A percentile compares a stretch with the other conserved stretches of the same genome.
Conservation (phyloP, 2,329 filamentous ascomycete species). For the Xylariaceae sp. region DNA sequence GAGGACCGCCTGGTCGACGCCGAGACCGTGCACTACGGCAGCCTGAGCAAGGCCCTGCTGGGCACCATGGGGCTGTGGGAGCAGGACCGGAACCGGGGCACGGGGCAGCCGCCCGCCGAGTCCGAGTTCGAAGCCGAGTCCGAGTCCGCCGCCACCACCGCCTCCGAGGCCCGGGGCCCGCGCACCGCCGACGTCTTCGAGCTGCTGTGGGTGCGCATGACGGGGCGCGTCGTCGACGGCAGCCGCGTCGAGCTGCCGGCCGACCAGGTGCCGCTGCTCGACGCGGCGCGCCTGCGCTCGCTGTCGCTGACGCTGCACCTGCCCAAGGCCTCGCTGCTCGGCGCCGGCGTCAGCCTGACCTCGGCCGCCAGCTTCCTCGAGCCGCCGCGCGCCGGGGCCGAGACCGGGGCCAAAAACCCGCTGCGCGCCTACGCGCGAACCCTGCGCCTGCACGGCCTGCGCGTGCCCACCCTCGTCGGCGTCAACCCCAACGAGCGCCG, state of each 20-base stretch:
- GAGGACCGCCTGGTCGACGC: conserved; percentile 53
- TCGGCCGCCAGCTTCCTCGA: conserved; percentile 34
- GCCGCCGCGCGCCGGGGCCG: conserved; percentile 11
- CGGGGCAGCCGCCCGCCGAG: conserved; percentile 4
- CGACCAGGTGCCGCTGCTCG: conserved; percentile 27
- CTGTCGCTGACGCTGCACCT: conserved; percentile 48
- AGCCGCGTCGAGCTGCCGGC: conserved; percentile 20
- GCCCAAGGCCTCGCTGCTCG: conserved; percentile 62
- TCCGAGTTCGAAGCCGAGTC: conserved; percentile 20
- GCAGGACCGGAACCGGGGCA: conserved; percentile 14
- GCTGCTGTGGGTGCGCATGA: conserved; percentile 30
- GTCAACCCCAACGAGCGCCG: conserved; percentile 64
- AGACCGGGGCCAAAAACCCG: no score
- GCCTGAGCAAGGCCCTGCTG: conserved; percentile 58
- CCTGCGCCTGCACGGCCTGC: conserved; percentile 49
- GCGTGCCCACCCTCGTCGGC: conserved; percentile 61
- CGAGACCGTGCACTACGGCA: conserved; percentile 73
- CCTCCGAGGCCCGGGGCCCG: conserved; percentile 8
- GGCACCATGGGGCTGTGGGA: conserved; percentile 31
- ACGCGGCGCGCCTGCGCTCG: conserved; percentile 30
- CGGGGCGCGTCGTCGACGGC: conserved; percentile 27
- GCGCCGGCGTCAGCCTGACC: conserved; percentile 49
- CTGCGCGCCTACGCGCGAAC: conserved; percentile 23
- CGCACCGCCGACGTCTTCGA: conserved; percentile 27
- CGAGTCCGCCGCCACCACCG: conserved; percentile 26